Conservation (phyloP, 306 rosid species). For the Lathyrus sativus region DNA sequence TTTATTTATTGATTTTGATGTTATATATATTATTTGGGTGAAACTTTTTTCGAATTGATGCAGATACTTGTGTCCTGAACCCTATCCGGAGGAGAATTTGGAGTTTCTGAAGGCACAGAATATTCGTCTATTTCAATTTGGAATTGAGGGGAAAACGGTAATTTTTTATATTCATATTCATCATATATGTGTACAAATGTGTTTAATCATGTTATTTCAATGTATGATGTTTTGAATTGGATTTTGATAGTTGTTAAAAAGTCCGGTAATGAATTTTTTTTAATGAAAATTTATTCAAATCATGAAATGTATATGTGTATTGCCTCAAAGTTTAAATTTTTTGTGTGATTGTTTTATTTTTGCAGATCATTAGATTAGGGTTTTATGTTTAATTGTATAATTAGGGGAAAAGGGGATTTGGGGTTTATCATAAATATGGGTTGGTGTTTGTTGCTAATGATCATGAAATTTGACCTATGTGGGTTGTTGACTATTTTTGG, state of each 20-base stretch:
- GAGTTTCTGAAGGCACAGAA: conserved; percentile 67
- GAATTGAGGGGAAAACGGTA: conserved; percentile 94
- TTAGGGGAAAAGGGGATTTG: background rate
- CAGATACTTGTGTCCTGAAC: conserved; percentile 94
- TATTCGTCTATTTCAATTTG: conserved; percentile 80
- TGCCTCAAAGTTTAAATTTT: background rate
- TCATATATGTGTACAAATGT: background rate
- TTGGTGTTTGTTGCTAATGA: background rate
- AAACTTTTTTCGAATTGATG: conserved; percentile 15
- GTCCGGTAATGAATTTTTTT: background rate
- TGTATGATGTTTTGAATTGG: background rate
- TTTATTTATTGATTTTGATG: conserved; percentile 6
- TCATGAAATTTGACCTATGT: conserved; percentile 30
- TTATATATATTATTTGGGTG: background rate
- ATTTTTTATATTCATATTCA: background rate
- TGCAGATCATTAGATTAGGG: background rate
- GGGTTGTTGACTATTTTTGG: conserved; percentile 11
- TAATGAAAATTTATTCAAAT: background rate
- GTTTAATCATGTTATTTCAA: background rate
- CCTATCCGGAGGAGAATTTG: conserved; percentile 81
- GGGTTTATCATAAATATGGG: conserved; percentile 10
- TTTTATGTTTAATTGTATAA: background rate
- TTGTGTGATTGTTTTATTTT: background rate
- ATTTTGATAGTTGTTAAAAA: background rate
- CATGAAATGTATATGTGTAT: no score